Percentiles rank a stretch among this genome's conserved stretches.
These are phyloP conservation scores for Agrocybe praecox DNA, from an alignment of 768 basidiomycete genomes.

Conservation along the genomic window DNA sequence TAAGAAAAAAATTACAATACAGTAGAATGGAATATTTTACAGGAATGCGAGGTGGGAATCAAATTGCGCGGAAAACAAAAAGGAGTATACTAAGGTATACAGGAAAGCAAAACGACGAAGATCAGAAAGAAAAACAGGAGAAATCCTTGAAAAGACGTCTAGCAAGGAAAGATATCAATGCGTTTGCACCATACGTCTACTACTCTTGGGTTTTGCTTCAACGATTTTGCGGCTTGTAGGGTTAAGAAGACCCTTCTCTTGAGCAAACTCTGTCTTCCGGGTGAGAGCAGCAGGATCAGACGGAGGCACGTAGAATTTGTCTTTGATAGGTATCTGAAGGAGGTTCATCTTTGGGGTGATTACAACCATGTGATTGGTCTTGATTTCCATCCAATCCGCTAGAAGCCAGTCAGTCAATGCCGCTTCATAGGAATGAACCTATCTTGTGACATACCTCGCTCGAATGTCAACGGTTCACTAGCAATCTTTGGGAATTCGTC, in stretches of 20 bases:
- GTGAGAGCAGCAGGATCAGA: slow-evolving; percentile 73
- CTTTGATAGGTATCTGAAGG: slow-evolving; percentile 91
- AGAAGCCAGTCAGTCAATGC: neutral
- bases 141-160: neutral
- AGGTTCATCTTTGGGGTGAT: slow-evolving; percentile 97
- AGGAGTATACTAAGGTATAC: neutral
- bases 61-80: neutral
- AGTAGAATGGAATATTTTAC: neutral
- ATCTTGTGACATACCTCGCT: slow-evolving; percentile 60
- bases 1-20: slow-evolving; percentile 1
- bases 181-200: slow-evolving; percentile 14
- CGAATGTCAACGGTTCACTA: slow-evolving; percentile 95
- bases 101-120: neutral
- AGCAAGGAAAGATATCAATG: neutral
- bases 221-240: slow-evolving; percentile 43
- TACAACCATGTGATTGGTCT: slow-evolving; percentile 93
- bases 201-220: slow-evolving; percentile 19
- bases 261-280: slow-evolving; percentile 82
- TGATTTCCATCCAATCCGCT: slow-evolving; percentile 99
- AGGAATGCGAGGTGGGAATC: neutral
- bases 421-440: neutral
- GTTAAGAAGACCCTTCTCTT: slow-evolving; percentile 82
- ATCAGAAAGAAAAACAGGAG: neutral
- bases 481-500: slow-evolving; percentile 54
- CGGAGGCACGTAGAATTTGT: slow-evolving; percentile 90